Conservation (phyloP, 352 stramenopile species). For the Phytophthora lateralis region DNA sequence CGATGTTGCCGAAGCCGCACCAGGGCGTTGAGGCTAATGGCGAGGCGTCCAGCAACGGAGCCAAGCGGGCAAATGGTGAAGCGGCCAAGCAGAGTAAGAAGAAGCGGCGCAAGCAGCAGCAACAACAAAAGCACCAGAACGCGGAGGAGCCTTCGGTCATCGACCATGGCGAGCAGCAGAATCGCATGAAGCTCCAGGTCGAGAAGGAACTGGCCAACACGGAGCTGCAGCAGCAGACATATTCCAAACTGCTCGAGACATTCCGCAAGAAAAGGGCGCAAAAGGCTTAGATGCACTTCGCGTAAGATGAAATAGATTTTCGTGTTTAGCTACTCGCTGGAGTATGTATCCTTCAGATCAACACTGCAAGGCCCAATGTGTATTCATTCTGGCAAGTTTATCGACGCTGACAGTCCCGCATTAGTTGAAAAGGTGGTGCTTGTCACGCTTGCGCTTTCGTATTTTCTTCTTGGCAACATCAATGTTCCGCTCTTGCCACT, state of each 20-base stretch:
- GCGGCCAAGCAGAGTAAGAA: conserved; percentile 51
- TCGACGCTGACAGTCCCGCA: too few relatives aligned
- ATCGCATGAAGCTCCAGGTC: conserved; percentile 68
- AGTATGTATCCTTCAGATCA: not conserved
- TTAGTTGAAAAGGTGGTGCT: conserved; percentile 80
- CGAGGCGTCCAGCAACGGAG: conserved; percentile 16
- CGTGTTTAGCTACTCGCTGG: conserved; percentile 19
- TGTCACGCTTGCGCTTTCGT: conserved; percentile 80
- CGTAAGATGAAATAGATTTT: conserved; percentile 44
- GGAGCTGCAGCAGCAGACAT: conserved; percentile 65
- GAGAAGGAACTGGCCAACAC: conserved; percentile 70
- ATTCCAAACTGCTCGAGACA: conserved; percentile 70
- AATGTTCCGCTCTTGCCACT: conserved; percentile 95
- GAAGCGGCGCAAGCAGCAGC: conserved; percentile 65
- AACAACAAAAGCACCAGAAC: conserved; percentile 36
- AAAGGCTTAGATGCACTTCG: conserved; percentile 18
- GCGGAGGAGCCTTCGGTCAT: conserved; percentile 15
- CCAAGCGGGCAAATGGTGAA: conserved; percentile 4
- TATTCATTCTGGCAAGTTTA: too few relatives aligned
- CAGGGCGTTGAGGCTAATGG: conserved; percentile 20
- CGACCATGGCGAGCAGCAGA: conserved; percentile 47
- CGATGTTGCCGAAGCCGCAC: conserved; percentile 78
- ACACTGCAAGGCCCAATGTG: not conserved
- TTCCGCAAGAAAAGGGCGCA: conserved; percentile 56
- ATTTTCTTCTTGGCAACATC: conserved; percentile 91